A percentile compares a stretch with the other conserved stretches of the same genome.
Conservation (phyloP, 148 eudicot genomes). For the Heliamphora exappendiculata region DNA sequence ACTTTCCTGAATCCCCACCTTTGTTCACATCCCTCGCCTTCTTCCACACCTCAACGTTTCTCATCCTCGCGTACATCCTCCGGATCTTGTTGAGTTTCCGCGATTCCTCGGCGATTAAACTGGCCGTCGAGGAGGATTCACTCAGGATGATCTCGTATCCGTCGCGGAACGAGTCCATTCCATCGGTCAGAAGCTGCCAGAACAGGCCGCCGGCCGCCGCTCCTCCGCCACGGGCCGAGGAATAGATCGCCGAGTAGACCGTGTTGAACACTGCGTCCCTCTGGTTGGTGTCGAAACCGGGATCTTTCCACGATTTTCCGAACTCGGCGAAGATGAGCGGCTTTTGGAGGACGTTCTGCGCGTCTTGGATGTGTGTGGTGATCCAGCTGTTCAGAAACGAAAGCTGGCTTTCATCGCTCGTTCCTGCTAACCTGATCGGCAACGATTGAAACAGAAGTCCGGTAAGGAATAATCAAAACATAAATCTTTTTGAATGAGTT, state of each 20-base stretch:
- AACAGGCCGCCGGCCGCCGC: slow-evolving; percentile 57
- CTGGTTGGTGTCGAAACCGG: slow-evolving; percentile 22
- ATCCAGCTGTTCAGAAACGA: slow-evolving; percentile 40
- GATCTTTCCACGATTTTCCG: slow-evolving; percentile 46
- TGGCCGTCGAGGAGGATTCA: slow-evolving; percentile 29
- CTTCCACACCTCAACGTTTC: slow-evolving; percentile 18
- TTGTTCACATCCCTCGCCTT: slow-evolving; percentile 7
- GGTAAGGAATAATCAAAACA: not conserved
- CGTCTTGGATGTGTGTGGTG: slow-evolving; percentile 40
- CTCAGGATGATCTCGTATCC: slow-evolving; percentile 51
- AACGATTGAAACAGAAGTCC: not conserved
- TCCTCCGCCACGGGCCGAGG: slow-evolving; percentile 43
- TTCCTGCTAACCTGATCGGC: slow-evolving; percentile 33
- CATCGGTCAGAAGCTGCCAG: slow-evolving; percentile 55
- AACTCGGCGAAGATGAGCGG: slow-evolving; percentile 61
- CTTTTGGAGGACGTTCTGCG: slow-evolving; percentile 39
- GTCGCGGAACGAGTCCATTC: slow-evolving; percentile 43
- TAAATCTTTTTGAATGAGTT: too few species aligned
- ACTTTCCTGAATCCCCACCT: slow-evolving; percentile 2
- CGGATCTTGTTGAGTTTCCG: slow-evolving; percentile 25
- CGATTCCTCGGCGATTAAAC: slow-evolving; percentile 32
- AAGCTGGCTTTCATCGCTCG: slow-evolving; percentile 25
- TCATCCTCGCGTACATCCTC: slow-evolving; percentile 14
- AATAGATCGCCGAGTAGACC: slow-evolving; percentile 34
- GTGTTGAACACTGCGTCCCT: slow-evolving; percentile 32